Evolutionary conservation across 257 asterid species (phyloP).

Genomic region (Jaltomata sinuosa): DNA sequence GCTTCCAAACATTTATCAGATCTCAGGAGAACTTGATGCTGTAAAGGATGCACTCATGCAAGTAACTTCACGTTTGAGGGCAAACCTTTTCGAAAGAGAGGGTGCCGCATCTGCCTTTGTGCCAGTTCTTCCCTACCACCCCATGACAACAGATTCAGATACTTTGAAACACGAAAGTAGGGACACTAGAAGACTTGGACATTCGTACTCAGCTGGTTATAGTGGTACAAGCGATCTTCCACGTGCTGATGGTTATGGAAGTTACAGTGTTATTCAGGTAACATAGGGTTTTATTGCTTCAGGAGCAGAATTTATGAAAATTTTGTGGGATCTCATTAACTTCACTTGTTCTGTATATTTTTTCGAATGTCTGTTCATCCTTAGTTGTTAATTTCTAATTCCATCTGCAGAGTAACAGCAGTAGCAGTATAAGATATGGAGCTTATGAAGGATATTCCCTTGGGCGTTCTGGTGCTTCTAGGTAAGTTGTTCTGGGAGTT

Average conservation of each 20-base stretch:
- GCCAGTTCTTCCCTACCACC: conserved; percentile 16
- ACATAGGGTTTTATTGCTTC: not conserved
- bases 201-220: conserved; percentile 10
- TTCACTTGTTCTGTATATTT: not conserved
- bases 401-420: conserved; percentile 1
- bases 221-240: conserved; percentile 10
- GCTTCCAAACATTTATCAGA: not conserved
- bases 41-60: conserved; percentile 16
- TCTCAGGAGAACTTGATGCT: conserved; percentile 11
- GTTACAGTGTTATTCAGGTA: conserved; percentile 7
- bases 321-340: not conserved
- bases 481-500: conserved; percentile 3
- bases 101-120: conserved; percentile 8
- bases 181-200: conserved; percentile 13
- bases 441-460: conserved; percentile 14
- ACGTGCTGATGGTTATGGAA: conserved; percentile 10
- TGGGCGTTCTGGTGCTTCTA: conserved; percentile 9
- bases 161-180: not conserved
- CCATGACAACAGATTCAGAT: conserved; percentile 6
- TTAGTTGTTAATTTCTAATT: not conserved
- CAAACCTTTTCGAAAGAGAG: conserved; percentile 15
- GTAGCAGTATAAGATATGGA: conserved; percentile 11
- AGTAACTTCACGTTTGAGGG: conserved; percentile 17
- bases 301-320: not conserved
- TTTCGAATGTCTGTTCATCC: not conserved